Evolutionary conservation across 768 basidiomycete genomes (phyloP), one percentile per base, ranked within the genome.

Genomic region (Mycena kentingensis): DNA sequence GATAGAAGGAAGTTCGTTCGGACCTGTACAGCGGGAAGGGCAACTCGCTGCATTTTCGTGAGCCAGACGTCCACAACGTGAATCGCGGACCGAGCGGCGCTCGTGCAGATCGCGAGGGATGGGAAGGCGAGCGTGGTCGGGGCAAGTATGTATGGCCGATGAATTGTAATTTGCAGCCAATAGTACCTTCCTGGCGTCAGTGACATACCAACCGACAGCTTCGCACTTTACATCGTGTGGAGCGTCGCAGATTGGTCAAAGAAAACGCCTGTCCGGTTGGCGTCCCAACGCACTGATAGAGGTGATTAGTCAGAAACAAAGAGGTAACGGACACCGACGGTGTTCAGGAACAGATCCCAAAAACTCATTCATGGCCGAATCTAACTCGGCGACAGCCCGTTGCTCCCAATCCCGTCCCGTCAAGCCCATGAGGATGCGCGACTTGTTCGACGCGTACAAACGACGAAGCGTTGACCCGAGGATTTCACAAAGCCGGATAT

Each of bases 331-430:
- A 1, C 7, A 70, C 75, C 49, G 52, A 84, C 83, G 65, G 55
- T 83, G 80, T 24, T 77, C 70, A 1, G 87, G 87, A 0, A 88
- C 66, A 1, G 74, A 69, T 39, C 84, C 80, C 21, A 83, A 74
- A 82, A 86, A 90, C 19, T 77, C 60, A 79, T 76, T 62, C 59
- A 89, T 69, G 0, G 81, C 78, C 1, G 81, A 83, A 63, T 87
- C 85, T 10, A 87, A 67, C 44, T 84, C 80, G 12, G 83, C 71
- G 10, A 87, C 82, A 35, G 82, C 76, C 5, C 74, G 70, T 41
- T 75, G 73, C 47, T 82, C 77, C 79, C 82, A 73, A 72, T 84
- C 67, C 73, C 78, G 52, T 72, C 82, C 72, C 76, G 84, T 58
- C 12, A 71, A 46, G 11, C 69, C 68, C n/a, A 67, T 62, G 1